Percentiles rank a stretch among this genome's conserved stretches.
Evolutionary conservation across 352 stramenopile genomes (phyloP).

Genomic region (Peronospora belbahrii): DNA sequence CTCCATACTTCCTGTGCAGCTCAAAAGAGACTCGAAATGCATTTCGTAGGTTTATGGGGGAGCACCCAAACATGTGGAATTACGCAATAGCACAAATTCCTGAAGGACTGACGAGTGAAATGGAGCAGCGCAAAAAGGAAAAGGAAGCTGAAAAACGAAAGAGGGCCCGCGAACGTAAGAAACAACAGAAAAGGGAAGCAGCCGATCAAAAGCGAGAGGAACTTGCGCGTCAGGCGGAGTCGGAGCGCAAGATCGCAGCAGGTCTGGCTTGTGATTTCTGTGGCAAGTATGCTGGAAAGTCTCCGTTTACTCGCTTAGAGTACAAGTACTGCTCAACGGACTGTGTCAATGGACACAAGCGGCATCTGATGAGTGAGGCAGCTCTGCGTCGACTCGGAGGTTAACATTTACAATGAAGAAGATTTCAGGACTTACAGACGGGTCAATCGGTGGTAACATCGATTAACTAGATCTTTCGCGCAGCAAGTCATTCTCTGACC

Average conservation of each 20-base stretch:
- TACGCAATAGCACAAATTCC: constrained; percentile 69
- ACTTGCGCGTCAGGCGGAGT: constrained; percentile 43
- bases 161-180: constrained; percentile 87
- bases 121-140: constrained; percentile 82
- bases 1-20: constrained; percentile 86
- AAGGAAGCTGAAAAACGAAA: constrained; percentile 84
- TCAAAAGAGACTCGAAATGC: constrained; percentile 87
- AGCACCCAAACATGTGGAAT: constrained; percentile 76
- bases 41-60: constrained; percentile 84
- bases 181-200: constrained; percentile 80
- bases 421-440: constrained; percentile 1
- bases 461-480: too few species aligned
- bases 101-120: constrained; percentile 61
- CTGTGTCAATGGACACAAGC: constrained; percentile 89
- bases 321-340: constrained; percentile 92
- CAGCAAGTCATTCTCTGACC: too few species aligned
- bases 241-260: constrained; percentile 64
- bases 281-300: constrained; percentile 74
- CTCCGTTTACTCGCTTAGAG: constrained; percentile 87
- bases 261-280: constrained; percentile 72
- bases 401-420: constrained; percentile 11
- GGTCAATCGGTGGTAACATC: too few species aligned
- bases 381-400: constrained; percentile 72
- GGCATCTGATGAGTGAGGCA: constrained; percentile 90
- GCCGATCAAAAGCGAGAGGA: constrained; percentile 66